Evolutionary conservation across 2,329 filamentous ascomycete species (phyloP).

Genomic region (Anisogramma anomala): DNA sequence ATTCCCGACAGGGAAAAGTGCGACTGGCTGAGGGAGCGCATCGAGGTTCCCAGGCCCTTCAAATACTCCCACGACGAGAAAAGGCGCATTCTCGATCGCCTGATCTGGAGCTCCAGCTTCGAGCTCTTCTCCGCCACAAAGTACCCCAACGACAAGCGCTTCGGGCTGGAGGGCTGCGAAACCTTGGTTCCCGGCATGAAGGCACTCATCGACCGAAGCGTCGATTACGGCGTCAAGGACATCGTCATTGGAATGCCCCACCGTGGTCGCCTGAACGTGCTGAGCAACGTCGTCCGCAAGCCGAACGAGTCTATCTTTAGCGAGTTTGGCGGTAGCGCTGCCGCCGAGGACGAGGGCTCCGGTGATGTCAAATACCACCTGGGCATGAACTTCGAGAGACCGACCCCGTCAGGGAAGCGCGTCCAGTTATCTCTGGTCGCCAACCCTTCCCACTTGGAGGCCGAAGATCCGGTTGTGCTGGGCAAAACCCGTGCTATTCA

Average conservation of each 20-base stretch:
- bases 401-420: conserved; percentile 94
- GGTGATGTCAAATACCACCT: conserved; percentile 99
- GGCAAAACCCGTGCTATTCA: conserved; percentile 97
- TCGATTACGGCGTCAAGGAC: conserved; percentile 97
- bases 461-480: conserved; percentile 93
- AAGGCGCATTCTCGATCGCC: conserved; percentile 87
- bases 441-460: conserved; percentile 96
- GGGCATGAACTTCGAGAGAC: conserved; percentile 99
- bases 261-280: conserved; percentile 92
- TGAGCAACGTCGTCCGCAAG: conserved; percentile 97
- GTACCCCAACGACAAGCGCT: conserved; percentile 99
- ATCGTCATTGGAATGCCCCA: conserved; percentile 99
- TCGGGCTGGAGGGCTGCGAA: conserved; percentile 95
- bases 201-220: conserved; percentile 92
- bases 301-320: conserved; percentile 99
- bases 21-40: conserved; percentile 91
- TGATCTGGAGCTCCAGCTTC: conserved; percentile 98
- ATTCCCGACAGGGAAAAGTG: conserved; percentile 96
- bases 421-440: conserved; percentile 98
- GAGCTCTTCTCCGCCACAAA: conserved; percentile 92
- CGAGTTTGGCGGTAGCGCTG: conserved; percentile 82
- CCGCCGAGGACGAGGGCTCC: conserved; percentile 87
- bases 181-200: conserved; percentile 98
- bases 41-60: conserved; percentile 90
- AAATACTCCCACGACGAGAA: conserved; percentile 98